Evolutionary conservation across 441 rosid species (phyloP).

Genomic region (Theobroma grandiflorum): DNA sequence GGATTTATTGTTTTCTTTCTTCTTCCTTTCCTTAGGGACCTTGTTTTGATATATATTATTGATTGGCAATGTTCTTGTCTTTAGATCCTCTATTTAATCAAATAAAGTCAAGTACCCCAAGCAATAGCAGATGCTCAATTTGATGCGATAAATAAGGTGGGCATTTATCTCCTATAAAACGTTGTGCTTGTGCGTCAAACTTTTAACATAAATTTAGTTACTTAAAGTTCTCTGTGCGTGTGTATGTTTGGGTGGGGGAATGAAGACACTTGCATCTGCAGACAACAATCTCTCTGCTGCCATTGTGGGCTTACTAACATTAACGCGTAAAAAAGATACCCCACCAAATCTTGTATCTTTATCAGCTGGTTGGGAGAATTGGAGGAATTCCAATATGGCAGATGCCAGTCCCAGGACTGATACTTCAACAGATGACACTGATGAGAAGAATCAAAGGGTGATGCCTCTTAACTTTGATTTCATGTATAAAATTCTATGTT

Average conservation of each 20-base stretch:
- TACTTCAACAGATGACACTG: slow-evolving; percentile 86
- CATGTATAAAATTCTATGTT: background rate
- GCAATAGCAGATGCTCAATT: slow-evolving; percentile 57
- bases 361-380: slow-evolving; percentile 58
- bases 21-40: background rate
- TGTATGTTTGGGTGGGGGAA: slow-evolving; percentile 6
- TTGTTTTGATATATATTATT: slow-evolving; percentile 11
- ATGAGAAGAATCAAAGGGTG: slow-evolving; percentile 80
- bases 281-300: slow-evolving; percentile 47
- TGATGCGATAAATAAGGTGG: slow-evolving; percentile 58
- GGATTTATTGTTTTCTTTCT: background rate
- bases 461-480: slow-evolving; percentile 32
- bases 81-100: slow-evolving; percentile 63
- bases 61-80: slow-evolving; percentile 7
- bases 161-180: slow-evolving; percentile 6
- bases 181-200: slow-evolving; percentile 12
- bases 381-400: slow-evolving; percentile 70
- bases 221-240: slow-evolving; percentile 7
- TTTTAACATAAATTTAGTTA: slow-evolving; percentile 25
- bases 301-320: slow-evolving; percentile 44
- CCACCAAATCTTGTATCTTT: slow-evolving; percentile 42
- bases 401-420: slow-evolving; percentile 86
- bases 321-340: slow-evolving; percentile 47
- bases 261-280: slow-evolving; percentile 50
- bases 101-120: slow-evolving; percentile 55